Evolutionary conservation across 495 filamentous ascomycete species (phyloP).

Genomic region (Aspergillus olivimuriae): DNA sequence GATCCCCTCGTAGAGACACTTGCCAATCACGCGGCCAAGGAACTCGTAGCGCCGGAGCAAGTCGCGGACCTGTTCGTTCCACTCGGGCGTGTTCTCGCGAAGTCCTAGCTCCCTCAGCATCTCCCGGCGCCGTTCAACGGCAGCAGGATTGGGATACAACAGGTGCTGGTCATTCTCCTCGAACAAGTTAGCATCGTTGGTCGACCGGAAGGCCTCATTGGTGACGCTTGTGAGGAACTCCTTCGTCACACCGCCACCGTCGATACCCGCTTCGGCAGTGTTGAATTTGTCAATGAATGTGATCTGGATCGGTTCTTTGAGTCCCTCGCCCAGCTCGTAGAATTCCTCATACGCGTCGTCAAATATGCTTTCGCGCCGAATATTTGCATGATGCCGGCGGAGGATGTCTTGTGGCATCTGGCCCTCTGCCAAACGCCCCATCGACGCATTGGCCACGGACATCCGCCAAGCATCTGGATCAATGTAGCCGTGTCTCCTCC

Average conservation of each 20-base stretch:
- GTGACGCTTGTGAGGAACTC: slow-evolving; percentile 93
- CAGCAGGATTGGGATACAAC: slow-evolving; percentile 81
- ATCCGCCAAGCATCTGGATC: slow-evolving; percentile 79
- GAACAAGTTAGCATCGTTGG: slow-evolving; percentile 54
- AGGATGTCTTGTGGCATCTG: slow-evolving; percentile 43
- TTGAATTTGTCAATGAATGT: slow-evolving; percentile 92
- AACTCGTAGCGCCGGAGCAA: slow-evolving; percentile 82
- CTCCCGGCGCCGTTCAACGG: slow-evolving; percentile 66
- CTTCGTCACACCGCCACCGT: slow-evolving; percentile 96
- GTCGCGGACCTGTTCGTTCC: slow-evolving; percentile 51
- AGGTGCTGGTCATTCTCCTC: slow-evolving; percentile 83
- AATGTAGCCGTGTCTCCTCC: slow-evolving; percentile 65
- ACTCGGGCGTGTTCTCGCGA: slow-evolving; percentile 46
- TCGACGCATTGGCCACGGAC: slow-evolving; percentile 40
- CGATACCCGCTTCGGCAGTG: slow-evolving; percentile 84
- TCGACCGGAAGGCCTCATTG: slow-evolving; percentile 71
- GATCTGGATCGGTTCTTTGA: slow-evolving; percentile 98
- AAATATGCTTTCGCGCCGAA: slow-evolving; percentile 75
- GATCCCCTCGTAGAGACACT: slow-evolving; percentile 97
- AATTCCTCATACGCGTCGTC: slow-evolving; percentile 81
- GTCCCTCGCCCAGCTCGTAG: slow-evolving; percentile 68
- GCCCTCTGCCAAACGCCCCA: slow-evolving; percentile 31
- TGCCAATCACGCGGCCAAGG: slow-evolving; percentile 84
- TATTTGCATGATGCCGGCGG: slow-evolving; percentile 70
- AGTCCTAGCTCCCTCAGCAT: slow-evolving; percentile 47